Conservation (phyloP, 768 basidiomycete species). For the Pulveroboletus sp. region DNA sequence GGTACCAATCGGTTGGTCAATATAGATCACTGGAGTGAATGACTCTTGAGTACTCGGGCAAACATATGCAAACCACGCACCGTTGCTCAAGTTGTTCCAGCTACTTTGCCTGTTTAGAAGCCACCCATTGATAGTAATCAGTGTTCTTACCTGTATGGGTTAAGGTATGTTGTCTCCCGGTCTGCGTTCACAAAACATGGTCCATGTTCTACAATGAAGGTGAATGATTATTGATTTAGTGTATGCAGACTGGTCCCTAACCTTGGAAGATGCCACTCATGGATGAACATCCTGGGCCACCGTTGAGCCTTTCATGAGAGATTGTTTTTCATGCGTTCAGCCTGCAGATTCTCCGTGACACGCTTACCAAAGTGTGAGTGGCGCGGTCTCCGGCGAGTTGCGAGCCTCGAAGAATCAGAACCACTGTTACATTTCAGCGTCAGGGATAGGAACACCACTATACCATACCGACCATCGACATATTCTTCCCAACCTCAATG, state of each 20-base stretch:
- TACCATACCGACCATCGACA: constrained; percentile 55
- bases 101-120: constrained; percentile 28
- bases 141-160: constrained; percentile 52
- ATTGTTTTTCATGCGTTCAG: background rate
- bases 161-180: constrained; percentile 49
- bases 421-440: constrained; percentile 41
- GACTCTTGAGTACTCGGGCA: too few relatives aligned
- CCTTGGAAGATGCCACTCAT: constrained; percentile 70
- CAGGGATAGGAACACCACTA: background rate
- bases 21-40: constrained; percentile 57
- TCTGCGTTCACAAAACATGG: constrained; percentile 61
- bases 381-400: constrained; percentile 55
- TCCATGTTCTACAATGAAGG: constrained; percentile 48
- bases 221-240: background rate
- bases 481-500: constrained; percentile 52
- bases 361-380: constrained; percentile 60
- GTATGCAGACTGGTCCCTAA: constrained; percentile 6
- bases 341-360: background rate
- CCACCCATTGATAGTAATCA: background rate
- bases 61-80: constrained; percentile 37
- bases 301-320: constrained; percentile 43
- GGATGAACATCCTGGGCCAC: constrained; percentile 61
- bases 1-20: constrained; percentile 66
- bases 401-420: constrained; percentile 76
- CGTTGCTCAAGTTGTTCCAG: constrained; percentile 69